Percentiles rank a stretch among this genome's conserved stretches.
These are phyloP conservation scores for Coccomyxa subellipsoidea DNA, from an alignment of 163 green algal species.

Conservation along the genomic window DNA sequence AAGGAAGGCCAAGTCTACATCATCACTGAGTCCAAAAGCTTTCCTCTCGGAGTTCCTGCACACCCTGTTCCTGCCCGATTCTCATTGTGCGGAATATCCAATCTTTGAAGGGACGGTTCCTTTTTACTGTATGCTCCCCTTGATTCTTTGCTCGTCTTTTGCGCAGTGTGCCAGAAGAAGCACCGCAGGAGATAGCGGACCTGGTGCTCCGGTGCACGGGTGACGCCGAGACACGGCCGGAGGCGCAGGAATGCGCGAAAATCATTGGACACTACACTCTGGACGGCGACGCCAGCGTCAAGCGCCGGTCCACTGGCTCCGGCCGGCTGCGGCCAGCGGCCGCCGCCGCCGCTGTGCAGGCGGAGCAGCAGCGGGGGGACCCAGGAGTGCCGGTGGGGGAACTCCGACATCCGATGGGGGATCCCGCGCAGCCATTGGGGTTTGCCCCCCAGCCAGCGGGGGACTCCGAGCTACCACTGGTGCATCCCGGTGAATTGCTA, in stretches of 20 bases:
- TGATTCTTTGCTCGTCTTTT: not conserved
- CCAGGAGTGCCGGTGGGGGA: too few species aligned
- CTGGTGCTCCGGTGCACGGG: conserved; percentile 9
- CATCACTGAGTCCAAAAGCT: not conserved
- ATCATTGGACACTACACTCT: not conserved
- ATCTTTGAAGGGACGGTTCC: not conserved
- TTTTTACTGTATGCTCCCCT: not conserved
- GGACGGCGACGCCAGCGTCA: not conserved
- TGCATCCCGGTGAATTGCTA: not conserved
- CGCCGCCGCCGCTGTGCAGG: too few species aligned
- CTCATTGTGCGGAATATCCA: not conserved
- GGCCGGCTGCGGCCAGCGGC: not conserved
- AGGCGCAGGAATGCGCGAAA: not conserved
- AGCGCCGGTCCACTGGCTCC: not conserved
- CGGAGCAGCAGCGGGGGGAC: too few species aligned
- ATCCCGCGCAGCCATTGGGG: too few species aligned
- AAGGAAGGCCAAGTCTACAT: not conserved
- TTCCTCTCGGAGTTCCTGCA: too few species aligned
- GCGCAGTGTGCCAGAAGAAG: conserved; percentile 5
- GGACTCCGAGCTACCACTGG: not conserved
- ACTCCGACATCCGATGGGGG: not conserved
- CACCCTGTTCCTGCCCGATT: too few species aligned
- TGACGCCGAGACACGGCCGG: not conserved
- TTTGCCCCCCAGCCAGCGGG: too few species aligned
- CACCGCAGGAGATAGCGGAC: not conserved